Evolutionary conservation across 805 yeast species (phyloP), one percentile per base, ranked within the genome.

Genomic region (Candida pseudoglaebosa): DNA sequence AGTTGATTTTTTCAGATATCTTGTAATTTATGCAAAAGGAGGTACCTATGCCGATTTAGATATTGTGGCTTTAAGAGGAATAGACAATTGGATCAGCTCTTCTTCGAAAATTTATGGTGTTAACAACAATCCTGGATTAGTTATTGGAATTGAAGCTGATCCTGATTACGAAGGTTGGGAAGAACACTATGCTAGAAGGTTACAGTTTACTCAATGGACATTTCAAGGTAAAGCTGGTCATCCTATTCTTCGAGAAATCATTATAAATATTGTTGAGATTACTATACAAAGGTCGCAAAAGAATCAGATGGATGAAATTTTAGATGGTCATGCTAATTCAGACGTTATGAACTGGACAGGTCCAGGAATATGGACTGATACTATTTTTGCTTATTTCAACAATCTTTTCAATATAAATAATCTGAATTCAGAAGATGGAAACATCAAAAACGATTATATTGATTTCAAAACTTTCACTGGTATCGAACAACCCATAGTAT

Each of bases 201-300:
- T 91, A 32, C 99, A 91, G 63, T 85, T 91, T 53, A 89, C 97
- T 57, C 98, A 91, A 62, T 91, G 99, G 99, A 88, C 96, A 0
- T 80, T 91, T 35, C 91, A 85, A 62, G 77, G 88, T 14, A 90
- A 89, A 53, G 76, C 74, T 13, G 98, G 98, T 1, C 98, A 93
- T 56, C 98, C 98, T 1, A 72, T 86, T 57, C 67, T 91, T 37
- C 72, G 93, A n/a, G 93, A 86, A 50, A 62, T 91, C 47, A 82
- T 93, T 41, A 75, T 89, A 2, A 74, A 79, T 33, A 87, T 91
- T 46, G 81, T 95, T 0, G 81, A 84, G 28, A 72, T 77, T 16
- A 91, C 98, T 0, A 61, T 86, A 24, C 58, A 73, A 24, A 74
- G 82, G 42, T 62, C 73, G 43, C 44, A 52, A n/a, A 59, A 61